phyloP scores from a whole-genome alignment of 2,329 filamentous ascomycete genomes.

The Lecanicillium sp. region DNA sequence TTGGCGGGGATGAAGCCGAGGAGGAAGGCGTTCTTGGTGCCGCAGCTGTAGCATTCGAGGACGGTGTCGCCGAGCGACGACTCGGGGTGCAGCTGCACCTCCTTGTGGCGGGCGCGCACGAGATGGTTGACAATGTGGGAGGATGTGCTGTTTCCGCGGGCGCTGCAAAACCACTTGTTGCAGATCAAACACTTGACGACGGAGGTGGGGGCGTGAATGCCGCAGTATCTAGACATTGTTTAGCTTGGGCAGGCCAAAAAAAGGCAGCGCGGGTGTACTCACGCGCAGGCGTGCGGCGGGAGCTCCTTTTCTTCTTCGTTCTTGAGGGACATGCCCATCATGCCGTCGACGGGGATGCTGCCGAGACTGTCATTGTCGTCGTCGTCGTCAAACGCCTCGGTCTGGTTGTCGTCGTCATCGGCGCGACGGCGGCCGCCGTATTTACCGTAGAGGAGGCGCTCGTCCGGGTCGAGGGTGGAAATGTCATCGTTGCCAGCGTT shows the following conservation, averaged over 20 bases:
- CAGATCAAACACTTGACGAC: conserved; percentile 95
- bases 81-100: conserved; percentile 91
- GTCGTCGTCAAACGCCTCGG: conserved; percentile 77
- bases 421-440: conserved; percentile 63
- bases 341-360: conserved; percentile 72
- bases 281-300: conserved; percentile 93
- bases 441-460: conserved; percentile 71
- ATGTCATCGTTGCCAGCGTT: conserved; percentile 77
- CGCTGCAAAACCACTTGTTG: conserved; percentile 99
- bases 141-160: conserved; percentile 90
- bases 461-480: conserved; percentile 67
- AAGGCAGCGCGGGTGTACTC: conserved; percentile 36
- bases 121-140: conserved; percentile 98
- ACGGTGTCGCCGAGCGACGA: conserved; percentile 93
- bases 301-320: conserved; percentile 83
- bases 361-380: conserved; percentile 67
- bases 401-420: conserved; percentile 86
- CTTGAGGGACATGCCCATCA: conserved; percentile 57
- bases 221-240: conserved; percentile 66
- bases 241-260: conserved; percentile 21
- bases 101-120: conserved; percentile 94
- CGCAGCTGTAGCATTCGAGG: conserved; percentile 98
- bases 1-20: conserved; percentile 98
- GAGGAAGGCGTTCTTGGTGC: conserved; percentile 97
- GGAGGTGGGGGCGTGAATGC: conserved; percentile 90